Percentiles rank a stretch among this genome's conserved stretches.
Conservation (phyloP, 139 green algal species). For the Volvox africanus region DNA sequence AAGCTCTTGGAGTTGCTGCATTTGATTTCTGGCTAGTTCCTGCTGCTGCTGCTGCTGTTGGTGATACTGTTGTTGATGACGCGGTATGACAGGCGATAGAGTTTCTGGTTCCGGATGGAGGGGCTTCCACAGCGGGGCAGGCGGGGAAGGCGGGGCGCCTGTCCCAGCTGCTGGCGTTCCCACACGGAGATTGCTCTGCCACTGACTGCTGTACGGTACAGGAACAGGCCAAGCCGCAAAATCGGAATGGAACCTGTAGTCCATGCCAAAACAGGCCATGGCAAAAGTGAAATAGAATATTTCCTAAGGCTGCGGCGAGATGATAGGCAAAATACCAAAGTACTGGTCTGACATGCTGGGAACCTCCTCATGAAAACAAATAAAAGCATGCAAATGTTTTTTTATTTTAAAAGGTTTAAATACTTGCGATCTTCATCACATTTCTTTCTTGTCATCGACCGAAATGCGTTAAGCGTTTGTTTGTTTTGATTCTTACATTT, state of each 20-base stretch:
- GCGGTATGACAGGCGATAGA: background rate
- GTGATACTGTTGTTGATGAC: background rate
- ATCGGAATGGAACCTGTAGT: background rate
- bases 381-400: too few species aligned
- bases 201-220: conserved; percentile 11
- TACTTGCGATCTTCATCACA: too few species aligned
- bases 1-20: conserved; percentile 40
- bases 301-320: too few species aligned
- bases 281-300: too few species aligned
- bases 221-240: conserved; percentile 16
- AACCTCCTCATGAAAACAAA: too few species aligned
- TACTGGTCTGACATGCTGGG: too few species aligned
- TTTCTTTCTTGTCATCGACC: too few species aligned
- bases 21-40: background rate
- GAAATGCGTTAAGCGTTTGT: too few species aligned
- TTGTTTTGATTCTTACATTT: too few species aligned
- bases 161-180: background rate
- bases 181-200: background rate
- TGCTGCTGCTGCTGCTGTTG: background rate
- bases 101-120: background rate
- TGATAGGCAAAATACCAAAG: too few species aligned
- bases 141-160: background rate
- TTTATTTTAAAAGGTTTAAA: too few species aligned
- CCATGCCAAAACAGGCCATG: background rate
- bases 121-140: background rate